Conservation (phyloP, 768 basidiomycete species). For the Chalciporus piperatus region DNA sequence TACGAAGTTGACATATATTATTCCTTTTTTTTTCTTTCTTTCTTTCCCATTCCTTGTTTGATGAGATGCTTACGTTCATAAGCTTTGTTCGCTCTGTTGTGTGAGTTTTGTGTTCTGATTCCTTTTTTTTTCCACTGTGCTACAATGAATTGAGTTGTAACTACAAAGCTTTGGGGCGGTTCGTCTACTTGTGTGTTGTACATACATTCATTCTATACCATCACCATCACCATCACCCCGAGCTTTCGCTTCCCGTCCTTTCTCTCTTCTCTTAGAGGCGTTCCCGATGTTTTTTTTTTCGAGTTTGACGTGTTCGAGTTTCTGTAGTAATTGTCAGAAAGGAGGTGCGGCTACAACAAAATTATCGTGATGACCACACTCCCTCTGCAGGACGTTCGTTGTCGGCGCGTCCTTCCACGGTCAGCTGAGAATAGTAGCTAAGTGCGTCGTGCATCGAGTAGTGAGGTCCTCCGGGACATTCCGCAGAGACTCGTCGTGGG, state of each 20-base stretch:
- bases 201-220: background rate
- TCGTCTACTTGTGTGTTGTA: background rate
- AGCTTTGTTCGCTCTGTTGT: background rate
- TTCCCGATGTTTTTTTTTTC: background rate
- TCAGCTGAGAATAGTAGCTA: too few relatives aligned
- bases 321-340: too few relatives aligned
- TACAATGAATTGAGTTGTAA: background rate
- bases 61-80: background rate
- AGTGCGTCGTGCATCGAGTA: too few relatives aligned
- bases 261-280: background rate
- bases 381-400: too few relatives aligned
- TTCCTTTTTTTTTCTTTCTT: background rate
- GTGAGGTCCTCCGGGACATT: too few relatives aligned
- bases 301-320: too few relatives aligned
- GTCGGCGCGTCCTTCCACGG: too few relatives aligned
- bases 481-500: too few relatives aligned
- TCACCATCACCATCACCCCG: too few relatives aligned
- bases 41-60: background rate
- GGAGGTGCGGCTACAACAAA: too few relatives aligned
- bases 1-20: slow-evolving; percentile 13
- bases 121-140: background rate
- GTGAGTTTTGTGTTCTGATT: background rate
- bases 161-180: background rate
- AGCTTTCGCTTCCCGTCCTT: background rate
- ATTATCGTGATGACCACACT: too few relatives aligned